A percentile compares a stretch with the other conserved stretches of the same genome.
Conservation (phyloP, 768 basidiomycete species). For the Pleurotus ostreatus region DNA sequence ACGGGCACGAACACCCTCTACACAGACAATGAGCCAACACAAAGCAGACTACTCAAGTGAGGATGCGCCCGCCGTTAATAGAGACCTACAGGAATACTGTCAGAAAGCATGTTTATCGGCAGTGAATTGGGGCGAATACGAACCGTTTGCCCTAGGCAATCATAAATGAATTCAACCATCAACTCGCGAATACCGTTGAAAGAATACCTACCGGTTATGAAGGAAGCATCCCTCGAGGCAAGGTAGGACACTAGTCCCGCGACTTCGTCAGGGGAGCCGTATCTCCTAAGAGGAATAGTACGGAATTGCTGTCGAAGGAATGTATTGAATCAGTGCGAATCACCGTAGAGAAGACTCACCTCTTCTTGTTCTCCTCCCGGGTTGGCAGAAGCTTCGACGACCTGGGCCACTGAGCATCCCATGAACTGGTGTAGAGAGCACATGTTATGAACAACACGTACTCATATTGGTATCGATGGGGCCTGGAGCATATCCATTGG, state of each 20-base stretch:
- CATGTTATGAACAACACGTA: background rate
- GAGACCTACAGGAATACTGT: background rate
- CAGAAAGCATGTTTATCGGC: background rate
- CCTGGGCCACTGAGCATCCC: background rate
- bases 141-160: background rate
- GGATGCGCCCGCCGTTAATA: background rate
- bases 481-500: slow-evolving; percentile 39
- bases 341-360: no score
- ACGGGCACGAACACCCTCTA: no score
- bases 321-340: no score
- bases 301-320: no score
- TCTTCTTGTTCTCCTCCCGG: no score
- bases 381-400: background rate
- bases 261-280: slow-evolving; percentile 25
- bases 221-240: slow-evolving; percentile 29
- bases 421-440: background rate
- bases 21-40: no score
- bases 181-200: background rate
- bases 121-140: background rate
- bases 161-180: background rate
- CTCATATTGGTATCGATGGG: slow-evolving; percentile 16
- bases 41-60: no score
- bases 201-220: slow-evolving; percentile 27
- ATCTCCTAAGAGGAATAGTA: background rate
- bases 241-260: slow-evolving; percentile 33